Conservation (phyloP, 305 asterid species). For the Solanum hybrid region DNA sequence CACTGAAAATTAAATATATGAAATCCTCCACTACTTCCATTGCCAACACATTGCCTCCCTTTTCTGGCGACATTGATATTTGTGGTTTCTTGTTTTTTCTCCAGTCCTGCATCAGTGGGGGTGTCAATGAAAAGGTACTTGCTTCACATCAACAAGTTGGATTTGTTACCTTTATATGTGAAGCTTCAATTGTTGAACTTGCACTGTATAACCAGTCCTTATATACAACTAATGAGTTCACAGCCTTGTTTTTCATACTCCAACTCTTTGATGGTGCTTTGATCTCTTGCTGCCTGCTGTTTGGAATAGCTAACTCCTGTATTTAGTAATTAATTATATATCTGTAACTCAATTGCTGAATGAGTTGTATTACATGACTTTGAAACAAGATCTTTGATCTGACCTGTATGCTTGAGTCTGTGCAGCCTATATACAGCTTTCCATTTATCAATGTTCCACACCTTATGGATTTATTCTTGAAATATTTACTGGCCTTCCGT, state of each 20-base stretch:
- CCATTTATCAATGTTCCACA: conserved; percentile 50
- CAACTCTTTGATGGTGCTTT: conserved; percentile 68
- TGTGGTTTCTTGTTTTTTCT: conserved; percentile 54
- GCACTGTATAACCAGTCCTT: conserved; percentile 80
- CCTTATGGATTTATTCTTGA: conserved; percentile 64
- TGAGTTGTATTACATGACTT: not conserved
- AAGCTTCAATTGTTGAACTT: conserved; percentile 50
- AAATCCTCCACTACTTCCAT: conserved; percentile 94
- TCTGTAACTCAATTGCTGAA: not conserved
- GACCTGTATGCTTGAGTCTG: conserved; percentile 78
- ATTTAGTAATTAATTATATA: conserved; percentile 1
- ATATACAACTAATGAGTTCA: conserved; percentile 46
- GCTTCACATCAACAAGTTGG: not conserved
- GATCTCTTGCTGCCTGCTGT: conserved; percentile 61
- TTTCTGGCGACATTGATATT: conserved; percentile 48
- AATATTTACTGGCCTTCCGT: conserved; percentile 43
- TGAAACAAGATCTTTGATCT: not conserved
- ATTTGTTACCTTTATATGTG: conserved; percentile 52
- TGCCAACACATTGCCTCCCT: conserved; percentile 54
- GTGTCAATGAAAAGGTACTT: conserved; percentile 1
- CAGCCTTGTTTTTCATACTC: conserved; percentile 60
- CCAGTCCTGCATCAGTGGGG: conserved; percentile 60
- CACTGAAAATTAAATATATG: conserved; percentile 54
- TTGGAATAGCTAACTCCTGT: conserved; percentile 53
- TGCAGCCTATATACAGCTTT: conserved; percentile 72